Conservation (phyloP, 2,329 filamentous ascomycete species). For the Colletotrichum endophyticum region DNA sequence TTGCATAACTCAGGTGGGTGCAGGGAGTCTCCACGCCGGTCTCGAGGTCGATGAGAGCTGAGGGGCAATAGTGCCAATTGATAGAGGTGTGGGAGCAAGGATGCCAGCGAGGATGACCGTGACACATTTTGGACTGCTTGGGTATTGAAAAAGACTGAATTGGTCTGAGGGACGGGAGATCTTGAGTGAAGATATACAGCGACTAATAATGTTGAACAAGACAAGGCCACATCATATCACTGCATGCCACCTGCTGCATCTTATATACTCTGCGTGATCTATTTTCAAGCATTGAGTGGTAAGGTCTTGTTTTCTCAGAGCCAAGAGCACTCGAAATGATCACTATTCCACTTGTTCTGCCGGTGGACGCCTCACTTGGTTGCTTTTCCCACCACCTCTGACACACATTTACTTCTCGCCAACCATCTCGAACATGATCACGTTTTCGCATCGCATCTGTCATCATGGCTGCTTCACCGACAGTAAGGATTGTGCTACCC, state of each 20-base stretch:
- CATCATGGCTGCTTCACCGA: neutral
- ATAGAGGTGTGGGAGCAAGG: slow-evolving; percentile 60
- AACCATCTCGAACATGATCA: slow-evolving; percentile 12
- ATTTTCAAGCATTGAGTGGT: neutral
- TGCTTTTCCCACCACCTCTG: slow-evolving; percentile 1
- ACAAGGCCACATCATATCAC: neutral
- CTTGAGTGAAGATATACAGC: neutral
- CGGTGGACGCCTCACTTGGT: slow-evolving; percentile 22
- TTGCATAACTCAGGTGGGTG: slow-evolving; percentile 51
- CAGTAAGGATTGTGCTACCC: neutral
- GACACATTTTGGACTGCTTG: slow-evolving; percentile 49
- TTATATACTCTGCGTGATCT: slow-evolving; percentile 4
- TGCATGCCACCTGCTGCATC: neutral
- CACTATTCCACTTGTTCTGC: slow-evolving; percentile 1
- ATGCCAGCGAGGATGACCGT: slow-evolving; percentile 58
- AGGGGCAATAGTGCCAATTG: slow-evolving; percentile 60
- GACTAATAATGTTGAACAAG: neutral
- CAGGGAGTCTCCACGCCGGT: slow-evolving; percentile 57
- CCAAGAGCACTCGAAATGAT: neutral
- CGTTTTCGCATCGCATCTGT: neutral
- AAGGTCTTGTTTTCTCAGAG: neutral
- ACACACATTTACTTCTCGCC: slow-evolving; percentile 2
- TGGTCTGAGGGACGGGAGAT: too few relatives aligned
- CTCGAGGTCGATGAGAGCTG: slow-evolving; percentile 50
- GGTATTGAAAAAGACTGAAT: neutral